phyloP scores from a whole-genome alignment of 306 rosid species.

The Trifolium pratense region DNA sequence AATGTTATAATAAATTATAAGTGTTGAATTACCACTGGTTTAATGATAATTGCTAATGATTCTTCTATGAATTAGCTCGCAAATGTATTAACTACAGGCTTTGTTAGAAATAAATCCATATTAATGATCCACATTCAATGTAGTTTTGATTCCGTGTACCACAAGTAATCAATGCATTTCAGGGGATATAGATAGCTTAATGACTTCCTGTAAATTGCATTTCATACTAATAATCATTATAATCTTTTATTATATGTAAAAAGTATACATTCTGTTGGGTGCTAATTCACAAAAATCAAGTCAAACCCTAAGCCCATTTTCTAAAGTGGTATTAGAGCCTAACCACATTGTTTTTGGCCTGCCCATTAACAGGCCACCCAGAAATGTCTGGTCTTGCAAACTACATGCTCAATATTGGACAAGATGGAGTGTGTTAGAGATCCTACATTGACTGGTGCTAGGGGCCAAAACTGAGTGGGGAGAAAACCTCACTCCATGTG shows the following conservation, averaged over 20 bases:
- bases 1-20: neutral
- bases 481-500: neutral
- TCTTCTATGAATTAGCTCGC: neutral
- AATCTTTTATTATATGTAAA: neutral
- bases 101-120: neutral
- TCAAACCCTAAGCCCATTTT: neutral
- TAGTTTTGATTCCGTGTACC: neutral
- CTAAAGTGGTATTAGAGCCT: neutral
- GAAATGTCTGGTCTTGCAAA: neutral
- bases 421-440: too few relatives aligned
- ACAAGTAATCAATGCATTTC: neutral
- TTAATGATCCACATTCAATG: neutral
- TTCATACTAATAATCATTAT: neutral
- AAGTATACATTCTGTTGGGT: neutral
- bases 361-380: neutral
- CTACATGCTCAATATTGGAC: neutral
- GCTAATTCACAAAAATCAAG: neutral
- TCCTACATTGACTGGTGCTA: too few relatives aligned
- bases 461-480: neutral
- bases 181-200: neutral
- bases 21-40: neutral
- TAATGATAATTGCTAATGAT: constrained; percentile 1
- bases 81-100: neutral
- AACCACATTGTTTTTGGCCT: neutral
- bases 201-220: neutral